Evolutionary conservation across 306 rosid species (phyloP).

Genomic region (Pyrus pyrifolia): DNA sequence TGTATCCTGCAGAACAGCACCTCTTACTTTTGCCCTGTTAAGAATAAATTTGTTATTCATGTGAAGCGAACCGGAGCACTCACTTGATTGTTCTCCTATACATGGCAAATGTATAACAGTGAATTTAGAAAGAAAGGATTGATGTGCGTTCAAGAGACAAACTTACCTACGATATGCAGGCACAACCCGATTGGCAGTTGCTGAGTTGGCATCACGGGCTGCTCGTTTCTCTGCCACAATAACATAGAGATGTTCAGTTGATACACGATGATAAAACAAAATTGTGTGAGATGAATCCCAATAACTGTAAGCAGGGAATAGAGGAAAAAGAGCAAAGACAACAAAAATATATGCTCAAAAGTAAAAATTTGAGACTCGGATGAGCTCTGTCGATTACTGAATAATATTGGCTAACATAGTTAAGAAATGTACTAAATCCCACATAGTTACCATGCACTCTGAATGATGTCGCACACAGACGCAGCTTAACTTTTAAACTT

Average conservation of each 20-base stretch:
- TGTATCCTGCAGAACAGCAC: slow-evolving; percentile 55
- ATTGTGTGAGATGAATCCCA: neutral
- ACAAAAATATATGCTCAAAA: neutral
- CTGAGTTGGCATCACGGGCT: slow-evolving; percentile 23
- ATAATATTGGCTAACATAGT: neutral
- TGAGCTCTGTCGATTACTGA: neutral
- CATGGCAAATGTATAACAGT: neutral
- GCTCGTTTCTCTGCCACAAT: slow-evolving; percentile 40
- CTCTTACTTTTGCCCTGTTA: slow-evolving; percentile 73
- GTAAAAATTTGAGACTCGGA: neutral
- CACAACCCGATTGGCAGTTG: slow-evolving; percentile 48
- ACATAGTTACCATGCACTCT: neutral
- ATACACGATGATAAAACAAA: neutral
- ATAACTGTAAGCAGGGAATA: neutral
- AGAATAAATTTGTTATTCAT: neutral
- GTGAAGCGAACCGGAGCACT: neutral
- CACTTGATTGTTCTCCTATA: no score
- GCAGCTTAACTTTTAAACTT: neutral
- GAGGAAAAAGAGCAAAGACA: neutral
- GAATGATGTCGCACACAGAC: neutral
- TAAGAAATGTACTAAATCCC: neutral
- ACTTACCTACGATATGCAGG: slow-evolving; percentile 63
- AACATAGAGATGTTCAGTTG: neutral
- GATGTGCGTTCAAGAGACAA: neutral
- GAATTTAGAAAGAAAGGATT: neutral